Conservation (phyloP, 78 protist species). For the Monocercomonoides exilis region DNA sequence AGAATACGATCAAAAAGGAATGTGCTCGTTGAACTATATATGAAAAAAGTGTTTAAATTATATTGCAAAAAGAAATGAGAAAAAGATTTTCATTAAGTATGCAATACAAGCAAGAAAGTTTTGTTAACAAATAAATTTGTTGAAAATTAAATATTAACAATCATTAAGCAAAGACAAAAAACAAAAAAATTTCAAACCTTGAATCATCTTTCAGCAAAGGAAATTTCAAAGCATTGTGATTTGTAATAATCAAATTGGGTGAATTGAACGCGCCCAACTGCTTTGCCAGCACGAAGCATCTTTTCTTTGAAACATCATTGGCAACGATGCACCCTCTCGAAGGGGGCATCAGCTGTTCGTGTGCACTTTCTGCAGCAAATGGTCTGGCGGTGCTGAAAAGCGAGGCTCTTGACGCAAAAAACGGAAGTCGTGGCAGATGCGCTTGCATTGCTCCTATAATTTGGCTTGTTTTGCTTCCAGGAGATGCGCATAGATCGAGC, state of each 20-base stretch:
- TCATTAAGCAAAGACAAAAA: background rate
- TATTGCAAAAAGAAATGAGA: too few relatives aligned
- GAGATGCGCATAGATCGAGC: constrained; percentile 35
- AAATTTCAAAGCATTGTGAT: background rate
- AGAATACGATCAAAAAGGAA: background rate
- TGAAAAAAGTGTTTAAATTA: background rate
- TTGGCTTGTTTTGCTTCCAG: constrained; percentile 36
- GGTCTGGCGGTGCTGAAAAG: too few relatives aligned
- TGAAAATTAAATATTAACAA: background rate
- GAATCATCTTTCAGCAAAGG: background rate
- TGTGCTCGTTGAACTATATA: background rate
- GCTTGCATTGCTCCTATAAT: background rate
- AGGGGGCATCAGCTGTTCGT: too few relatives aligned
- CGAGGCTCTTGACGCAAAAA: too few relatives aligned
- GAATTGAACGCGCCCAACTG: background rate
- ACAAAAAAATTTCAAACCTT: too few relatives aligned
- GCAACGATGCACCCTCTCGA: constrained; percentile 15
- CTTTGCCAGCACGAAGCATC: background rate
- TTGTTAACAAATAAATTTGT: background rate
- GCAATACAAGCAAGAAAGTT: background rate
- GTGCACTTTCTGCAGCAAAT: too few relatives aligned
- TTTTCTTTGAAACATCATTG: background rate
- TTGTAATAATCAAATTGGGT: background rate
- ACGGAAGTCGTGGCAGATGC: too few relatives aligned
- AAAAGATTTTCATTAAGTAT: background rate